Conservation (phyloP, 768 basidiomycete genomes). For the Pleurotus tuber-regium region DNA sequence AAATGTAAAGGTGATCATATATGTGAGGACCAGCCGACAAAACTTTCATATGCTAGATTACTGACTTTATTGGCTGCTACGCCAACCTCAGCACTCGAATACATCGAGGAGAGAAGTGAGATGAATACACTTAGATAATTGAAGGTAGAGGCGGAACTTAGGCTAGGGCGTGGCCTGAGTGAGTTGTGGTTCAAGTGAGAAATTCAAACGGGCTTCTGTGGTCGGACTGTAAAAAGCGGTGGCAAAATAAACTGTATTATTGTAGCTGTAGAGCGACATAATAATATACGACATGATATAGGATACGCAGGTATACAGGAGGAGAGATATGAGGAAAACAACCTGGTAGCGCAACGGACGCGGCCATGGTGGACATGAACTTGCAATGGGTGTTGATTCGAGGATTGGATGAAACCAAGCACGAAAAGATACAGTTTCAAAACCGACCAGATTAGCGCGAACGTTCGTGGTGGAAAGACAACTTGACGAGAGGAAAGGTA, state of each 20-base stretch:
- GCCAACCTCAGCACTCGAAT: slow-evolving; percentile 42
- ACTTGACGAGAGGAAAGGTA: too few species aligned
- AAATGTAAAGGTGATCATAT: slow-evolving; percentile 16
- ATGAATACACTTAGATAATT: slow-evolving; percentile 10
- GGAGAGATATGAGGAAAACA: neutral
- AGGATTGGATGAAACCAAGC: too few species aligned
- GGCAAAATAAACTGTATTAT: slow-evolving; percentile 10
- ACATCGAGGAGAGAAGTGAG: slow-evolving; percentile 37
- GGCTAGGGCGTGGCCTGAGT: neutral
- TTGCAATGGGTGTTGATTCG: too few species aligned
- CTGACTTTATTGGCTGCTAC: slow-evolving; percentile 49
- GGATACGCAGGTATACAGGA: neutral
- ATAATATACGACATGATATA: slow-evolving; percentile 1
- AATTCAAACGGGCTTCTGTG: slow-evolving; percentile 2
- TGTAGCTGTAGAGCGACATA: neutral
- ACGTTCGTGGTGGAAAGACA: too few species aligned
- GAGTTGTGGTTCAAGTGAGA: slow-evolving; percentile 10
- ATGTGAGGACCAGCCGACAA: slow-evolving; percentile 18
- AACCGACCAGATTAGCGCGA: too few species aligned
- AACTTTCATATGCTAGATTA: slow-evolving; percentile 15
- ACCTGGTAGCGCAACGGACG: too few species aligned
- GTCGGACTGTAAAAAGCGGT: slow-evolving; percentile 9
- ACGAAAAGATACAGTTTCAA: too few species aligned
- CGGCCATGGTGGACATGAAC: too few species aligned
- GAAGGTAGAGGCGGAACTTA: neutral